Evolutionary conservation across 1,284 basidiomycete species (phyloP), one percentile per base, ranked within the genome.

Genomic region (Trametes versicolor): DNA sequence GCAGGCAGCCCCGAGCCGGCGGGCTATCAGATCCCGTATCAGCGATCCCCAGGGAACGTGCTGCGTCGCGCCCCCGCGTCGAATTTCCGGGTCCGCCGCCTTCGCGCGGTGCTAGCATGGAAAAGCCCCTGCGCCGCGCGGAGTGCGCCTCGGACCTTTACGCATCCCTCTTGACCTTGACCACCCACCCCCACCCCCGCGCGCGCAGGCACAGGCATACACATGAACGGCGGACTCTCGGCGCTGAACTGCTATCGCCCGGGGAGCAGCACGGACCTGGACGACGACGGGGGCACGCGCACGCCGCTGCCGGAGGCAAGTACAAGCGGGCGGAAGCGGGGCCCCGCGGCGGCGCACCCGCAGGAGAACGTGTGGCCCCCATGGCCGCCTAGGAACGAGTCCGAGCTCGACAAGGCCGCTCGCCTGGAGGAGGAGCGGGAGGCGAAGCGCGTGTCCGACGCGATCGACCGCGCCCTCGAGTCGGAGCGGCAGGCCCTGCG

Each of bases 401-500:
- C 65, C 0, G 74, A 74, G 23, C 66, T 74, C 3, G 74, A 74
- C 51, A 67, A 47, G 27, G 69, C 71, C 1, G 43, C 73, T 21
- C 82, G 86, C 15, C 60, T 84, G 9, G 77, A 81, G 49, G 75
- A 77, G 50, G 86, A 88, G 72, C 78, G 77, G 21, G 82, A 86
- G 70, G 87, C 87, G 19, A 85, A 84, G 71, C 77, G 78, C 50
- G 75, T 82, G 29, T 87, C 83, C 72, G 85, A 88, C 63, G 77
- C 75, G 12, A 89, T 89, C 71, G 87, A 89, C 73, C 78, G 76
- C 37, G 78, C 76, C 41, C 73, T 89, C 21, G 80, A 80, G 62
- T 68, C 69, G 12, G 87, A 88, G 65, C 79, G 79, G 32, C 60
- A 73, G 41, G 80, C 83, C 56, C 19, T 56, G 21, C 74, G 75